Evolutionary conservation across 257 asterid genomes (phyloP), one percentile per base, ranked within the genome.

Genomic region (Solanum appendiculatum): DNA sequence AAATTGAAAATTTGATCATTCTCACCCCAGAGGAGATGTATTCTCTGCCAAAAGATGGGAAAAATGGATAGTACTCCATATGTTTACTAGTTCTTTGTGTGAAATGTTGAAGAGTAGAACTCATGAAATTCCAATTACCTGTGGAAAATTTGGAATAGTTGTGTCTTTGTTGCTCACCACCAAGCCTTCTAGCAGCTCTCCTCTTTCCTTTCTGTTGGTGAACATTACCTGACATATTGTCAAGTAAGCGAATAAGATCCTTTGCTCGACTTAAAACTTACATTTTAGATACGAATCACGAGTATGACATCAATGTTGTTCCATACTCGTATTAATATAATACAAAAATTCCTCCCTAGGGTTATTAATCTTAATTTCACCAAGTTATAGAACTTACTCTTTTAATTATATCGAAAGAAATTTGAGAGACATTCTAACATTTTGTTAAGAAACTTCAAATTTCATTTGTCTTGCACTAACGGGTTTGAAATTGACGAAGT

Each of bases 11-110:
- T 93, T 90, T 93, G 95, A 91, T 96, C 99, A 70, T 96, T 90
- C 89, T 94, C 97, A 4, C 99, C 99, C 99, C 99, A 96, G 1
- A 96, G 91, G 56, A 96, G 95, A 91, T 94, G 98, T 89, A 96
- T 96, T 90, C 93, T 91, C 98, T 96, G 92, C 86, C 89, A 84
- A 18, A 21, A 46, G 9, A 39, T 74, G 34, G 34, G 9, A 39
- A 74, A 37, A 74, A 33, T 70, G 27, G 44, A 3, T 34, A 73
- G 54, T 40, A 70, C 27, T 70, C 25, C 18, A 73, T 34, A 36
- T 14, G 25, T 74, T 73, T 12, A 33, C 33, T 23, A 39, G 16
- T 80, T 44, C n/a, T 25, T 31, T 4, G 20, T n/a, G 39, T 14
- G 46, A 86, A 73, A 21, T 39, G 23, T 25, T 82, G 27, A n/a